phyloP scores from a whole-genome alignment of 2,329 filamentous ascomycete species.

The Didymella segeticola region DNA sequence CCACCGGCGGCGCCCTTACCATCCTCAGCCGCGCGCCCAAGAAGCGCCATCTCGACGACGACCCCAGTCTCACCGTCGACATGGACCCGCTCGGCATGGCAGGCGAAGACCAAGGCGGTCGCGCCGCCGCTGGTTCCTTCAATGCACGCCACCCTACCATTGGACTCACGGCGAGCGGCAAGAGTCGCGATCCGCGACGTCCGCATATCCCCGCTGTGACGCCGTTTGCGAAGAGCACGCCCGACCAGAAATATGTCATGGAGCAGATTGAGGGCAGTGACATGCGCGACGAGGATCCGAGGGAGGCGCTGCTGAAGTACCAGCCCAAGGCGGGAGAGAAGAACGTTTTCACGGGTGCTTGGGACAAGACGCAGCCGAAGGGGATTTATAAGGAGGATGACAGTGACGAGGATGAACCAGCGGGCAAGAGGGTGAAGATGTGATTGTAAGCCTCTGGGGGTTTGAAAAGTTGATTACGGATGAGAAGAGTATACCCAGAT shows the following conservation, averaged over 20 bases:
- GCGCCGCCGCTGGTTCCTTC: slow-evolving; percentile 55
- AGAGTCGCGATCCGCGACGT: slow-evolving; percentile 75
- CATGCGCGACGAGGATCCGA: slow-evolving; percentile 95
- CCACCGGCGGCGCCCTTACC: slow-evolving; percentile 79
- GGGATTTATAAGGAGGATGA: slow-evolving; percentile 90
- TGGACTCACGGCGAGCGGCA: slow-evolving; percentile 79
- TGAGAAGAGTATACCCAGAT: too few relatives aligned
- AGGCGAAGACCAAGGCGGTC: slow-evolving; percentile 72
- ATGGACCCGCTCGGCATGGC: slow-evolving; percentile 83
- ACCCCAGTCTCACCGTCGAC: slow-evolving; percentile 73
- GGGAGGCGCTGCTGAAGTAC: slow-evolving; percentile 93
- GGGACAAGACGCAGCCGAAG: slow-evolving; percentile 88
- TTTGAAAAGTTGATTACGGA: too few relatives aligned
- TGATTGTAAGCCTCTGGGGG: too few relatives aligned
- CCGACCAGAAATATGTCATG: slow-evolving; percentile 87
- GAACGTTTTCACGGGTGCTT: slow-evolving; percentile 92
- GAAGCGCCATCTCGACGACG: slow-evolving; percentile 93
- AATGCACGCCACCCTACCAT: slow-evolving; percentile 70
- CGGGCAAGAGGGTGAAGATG: slow-evolving; percentile 62
- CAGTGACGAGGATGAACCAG: slow-evolving; percentile 78
- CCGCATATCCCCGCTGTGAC: slow-evolving; percentile 89
- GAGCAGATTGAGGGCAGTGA: slow-evolving; percentile 87
- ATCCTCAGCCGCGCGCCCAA: slow-evolving; percentile 95
- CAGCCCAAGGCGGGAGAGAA: slow-evolving; percentile 91
- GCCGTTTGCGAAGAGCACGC: slow-evolving; percentile 88